Conservation (phyloP, 495 filamentous ascomycete genomes). For the Aspergillus affinis region DNA sequence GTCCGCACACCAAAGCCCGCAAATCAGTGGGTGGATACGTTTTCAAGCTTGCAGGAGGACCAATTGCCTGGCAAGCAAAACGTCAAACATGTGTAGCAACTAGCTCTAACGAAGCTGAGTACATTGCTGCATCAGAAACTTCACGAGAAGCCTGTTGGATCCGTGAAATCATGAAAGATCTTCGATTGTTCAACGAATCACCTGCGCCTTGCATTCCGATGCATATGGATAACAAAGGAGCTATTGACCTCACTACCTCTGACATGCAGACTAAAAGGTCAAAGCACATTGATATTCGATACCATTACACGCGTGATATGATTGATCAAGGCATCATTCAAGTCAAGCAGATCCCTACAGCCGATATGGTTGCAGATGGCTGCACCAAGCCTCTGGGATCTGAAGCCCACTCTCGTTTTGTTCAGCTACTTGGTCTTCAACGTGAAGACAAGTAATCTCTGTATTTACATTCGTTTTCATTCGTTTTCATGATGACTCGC, state of each 20-base stretch:
- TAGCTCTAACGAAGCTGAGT: slow-evolving; percentile 4
- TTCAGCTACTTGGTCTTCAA: too few relatives aligned
- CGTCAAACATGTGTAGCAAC: slow-evolving; percentile 6
- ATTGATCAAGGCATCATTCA: slow-evolving; percentile 4
- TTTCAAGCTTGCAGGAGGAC: slow-evolving; percentile 4
- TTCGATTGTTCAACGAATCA: slow-evolving; percentile 3
- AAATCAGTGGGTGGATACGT: slow-evolving; percentile 4
- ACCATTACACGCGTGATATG: slow-evolving; percentile 4
- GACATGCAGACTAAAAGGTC: slow-evolving; percentile 4
- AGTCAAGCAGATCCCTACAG: slow-evolving; percentile 2
- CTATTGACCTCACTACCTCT: slow-evolving; percentile 5
- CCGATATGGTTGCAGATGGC: slow-evolving; percentile 5
- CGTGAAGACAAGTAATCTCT: too few relatives aligned
- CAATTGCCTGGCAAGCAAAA: slow-evolving; percentile 1
- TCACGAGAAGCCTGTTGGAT: slow-evolving; percentile 6
- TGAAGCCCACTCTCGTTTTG: too few relatives aligned
- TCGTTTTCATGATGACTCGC: too few relatives aligned
- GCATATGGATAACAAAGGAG: slow-evolving; percentile 4
- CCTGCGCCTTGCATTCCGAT: slow-evolving; percentile 4
- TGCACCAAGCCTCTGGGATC: too few relatives aligned
- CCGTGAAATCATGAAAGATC: slow-evolving; percentile 4
- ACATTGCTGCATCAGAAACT: slow-evolving; percentile 1
- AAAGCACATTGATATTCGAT: slow-evolving; percentile 4
- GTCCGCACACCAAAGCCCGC: slow-evolving; percentile 5
- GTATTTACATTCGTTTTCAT: too few relatives aligned